A percentile compares a stretch with the other conserved stretches of the same genome.
Conservation (phyloP, 2,329 filamentous ascomycete species). For the Hymenoscyphus repandus region DNA sequence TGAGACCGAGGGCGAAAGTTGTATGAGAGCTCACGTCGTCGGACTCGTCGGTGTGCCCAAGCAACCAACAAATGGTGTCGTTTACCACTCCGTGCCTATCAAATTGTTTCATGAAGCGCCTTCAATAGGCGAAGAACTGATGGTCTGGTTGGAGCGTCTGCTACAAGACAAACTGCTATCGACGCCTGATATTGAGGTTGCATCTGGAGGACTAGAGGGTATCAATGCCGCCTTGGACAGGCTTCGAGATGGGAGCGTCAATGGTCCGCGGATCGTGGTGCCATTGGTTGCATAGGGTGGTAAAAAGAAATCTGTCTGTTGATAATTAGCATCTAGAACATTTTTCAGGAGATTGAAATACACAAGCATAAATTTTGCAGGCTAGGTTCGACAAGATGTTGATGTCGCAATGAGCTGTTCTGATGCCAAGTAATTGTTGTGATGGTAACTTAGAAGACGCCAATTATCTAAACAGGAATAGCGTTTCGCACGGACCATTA, state of each 20-base stretch:
- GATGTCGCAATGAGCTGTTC: too few species aligned
- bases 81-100: constrained; percentile 52
- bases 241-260: constrained; percentile 60
- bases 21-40: constrained; percentile 50
- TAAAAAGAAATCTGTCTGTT: too few species aligned
- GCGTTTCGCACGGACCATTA: too few species aligned
- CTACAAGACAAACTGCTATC: constrained; percentile 47
- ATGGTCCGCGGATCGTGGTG: constrained; percentile 66
- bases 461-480: too few species aligned
- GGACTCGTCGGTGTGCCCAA: constrained; percentile 66
- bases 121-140: constrained; percentile 56
- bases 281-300: too few species aligned
- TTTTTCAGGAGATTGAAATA: too few species aligned
- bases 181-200: constrained; percentile 60
- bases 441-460: too few species aligned
- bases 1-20: constrained; percentile 11
- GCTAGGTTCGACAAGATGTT: too few species aligned
- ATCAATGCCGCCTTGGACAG: constrained; percentile 65
- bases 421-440: too few species aligned
- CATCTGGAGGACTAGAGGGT: constrained; percentile 56
- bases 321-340: too few species aligned
- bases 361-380: too few species aligned
- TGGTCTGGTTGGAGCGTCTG: constrained; percentile 63
- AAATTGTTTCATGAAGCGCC: constrained; percentile 70
- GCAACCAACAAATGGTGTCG: constrained; percentile 18